These are phyloP conservation scores for Pleomassaria siparia DNA, from an alignment of 2,329 filamentous ascomycete species.

Conservation along the genomic window DNA sequence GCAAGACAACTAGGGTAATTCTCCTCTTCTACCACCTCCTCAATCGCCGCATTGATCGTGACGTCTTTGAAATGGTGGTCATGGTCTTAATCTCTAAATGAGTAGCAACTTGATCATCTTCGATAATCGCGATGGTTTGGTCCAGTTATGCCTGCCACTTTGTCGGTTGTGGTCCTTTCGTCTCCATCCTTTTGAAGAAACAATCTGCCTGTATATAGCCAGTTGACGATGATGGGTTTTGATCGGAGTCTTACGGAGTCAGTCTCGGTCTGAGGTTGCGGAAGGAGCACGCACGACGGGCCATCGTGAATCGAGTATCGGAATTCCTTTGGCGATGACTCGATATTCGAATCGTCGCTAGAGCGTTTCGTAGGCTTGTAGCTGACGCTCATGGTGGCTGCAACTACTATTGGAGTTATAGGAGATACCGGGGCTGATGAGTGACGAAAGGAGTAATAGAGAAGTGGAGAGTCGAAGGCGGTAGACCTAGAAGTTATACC, in stretches of 20 bases:
- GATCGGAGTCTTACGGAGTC: background rate
- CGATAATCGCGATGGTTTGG: too few relatives aligned
- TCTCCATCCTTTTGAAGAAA: too few relatives aligned
- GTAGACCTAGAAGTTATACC: too few relatives aligned
- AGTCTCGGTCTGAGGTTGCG: background rate
- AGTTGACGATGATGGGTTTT: background rate
- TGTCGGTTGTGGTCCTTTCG: background rate
- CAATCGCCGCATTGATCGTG: background rate
- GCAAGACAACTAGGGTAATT: background rate
- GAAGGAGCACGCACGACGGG: background rate
- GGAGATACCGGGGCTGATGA: too few relatives aligned
- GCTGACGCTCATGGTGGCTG: too few relatives aligned
- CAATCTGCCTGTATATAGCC: background rate
- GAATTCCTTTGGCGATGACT: background rate
- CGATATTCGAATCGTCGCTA: background rate
- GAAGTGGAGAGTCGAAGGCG: too few relatives aligned
- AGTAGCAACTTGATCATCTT: background rate
- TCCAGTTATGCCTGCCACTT: too few relatives aligned
- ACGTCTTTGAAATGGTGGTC: background rate
- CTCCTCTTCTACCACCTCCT: background rate
- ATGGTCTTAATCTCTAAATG: background rate
- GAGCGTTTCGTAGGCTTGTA: background rate
- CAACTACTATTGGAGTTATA: too few relatives aligned
- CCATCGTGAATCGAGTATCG: background rate
- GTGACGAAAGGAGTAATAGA: too few relatives aligned